phyloP scores from a whole-genome alignment of 2,329 filamentous ascomycete species.

The Aspergillus ochraceoroseus region DNA sequence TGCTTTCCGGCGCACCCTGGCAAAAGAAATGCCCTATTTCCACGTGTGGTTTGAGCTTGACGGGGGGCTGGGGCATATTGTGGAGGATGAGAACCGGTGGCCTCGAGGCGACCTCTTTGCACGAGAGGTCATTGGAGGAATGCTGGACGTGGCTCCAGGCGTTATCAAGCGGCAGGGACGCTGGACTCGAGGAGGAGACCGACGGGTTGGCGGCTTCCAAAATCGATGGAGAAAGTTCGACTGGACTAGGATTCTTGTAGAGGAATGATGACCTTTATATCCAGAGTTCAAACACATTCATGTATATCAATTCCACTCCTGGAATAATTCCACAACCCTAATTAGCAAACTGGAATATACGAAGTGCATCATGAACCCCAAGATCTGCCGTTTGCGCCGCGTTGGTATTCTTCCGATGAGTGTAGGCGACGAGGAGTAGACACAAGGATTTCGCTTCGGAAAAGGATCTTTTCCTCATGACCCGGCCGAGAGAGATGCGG shows the following conservation, averaged over 20 bases:
- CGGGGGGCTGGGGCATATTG: slow-evolving; percentile 84
- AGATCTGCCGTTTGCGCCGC: neutral
- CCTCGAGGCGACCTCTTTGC: slow-evolving; percentile 90
- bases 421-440: no score
- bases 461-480: no score
- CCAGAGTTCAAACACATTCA: neutral
- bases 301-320: slow-evolving; percentile 2
- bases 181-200: slow-evolving; percentile 66
- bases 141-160: slow-evolving; percentile 76
- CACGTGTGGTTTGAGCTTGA: slow-evolving; percentile 94
- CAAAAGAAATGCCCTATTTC: slow-evolving; percentile 97
- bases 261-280: slow-evolving; percentile 33
- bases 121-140: slow-evolving; percentile 83
- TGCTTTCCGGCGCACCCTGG: slow-evolving; percentile 76
- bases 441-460: no score
- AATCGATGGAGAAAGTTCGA: slow-evolving; percentile 90
- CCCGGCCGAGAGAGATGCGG: no score
- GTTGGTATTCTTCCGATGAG: no score
- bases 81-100: slow-evolving; percentile 82
- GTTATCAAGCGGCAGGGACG: slow-evolving; percentile 84
- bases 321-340: neutral
- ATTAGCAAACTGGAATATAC: no score
- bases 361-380: neutral
- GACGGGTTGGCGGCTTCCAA: slow-evolving; percentile 69
- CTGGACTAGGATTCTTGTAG: slow-evolving; percentile 65